Evolutionary conservation across 1,139 yeast species (phyloP), one percentile per base, ranked within the genome.

Genomic region (Hansenula lynferdii): DNA sequence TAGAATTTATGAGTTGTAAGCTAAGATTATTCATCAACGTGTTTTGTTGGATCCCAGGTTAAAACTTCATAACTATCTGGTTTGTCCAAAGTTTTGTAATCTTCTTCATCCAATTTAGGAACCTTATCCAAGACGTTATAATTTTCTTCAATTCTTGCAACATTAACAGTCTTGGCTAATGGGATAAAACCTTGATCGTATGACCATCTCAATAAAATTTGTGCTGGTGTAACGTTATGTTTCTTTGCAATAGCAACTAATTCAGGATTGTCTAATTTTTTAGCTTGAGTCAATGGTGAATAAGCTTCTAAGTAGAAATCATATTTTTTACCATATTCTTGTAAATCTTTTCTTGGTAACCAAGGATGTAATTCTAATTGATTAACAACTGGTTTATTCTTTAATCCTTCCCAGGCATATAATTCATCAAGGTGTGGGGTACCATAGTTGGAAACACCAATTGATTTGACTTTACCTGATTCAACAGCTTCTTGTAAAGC

Each of bases 141-240:
- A 52, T 65, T 63, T 54, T 69, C 51, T 49, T 69, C 47, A 54
- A 80, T 44, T 56, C 90, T 65, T 19, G 59, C 60, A 7, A 67
- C 58, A 6, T 75, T 77, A 36, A 69, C 71, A 3, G 87, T 71
- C 58, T 84, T 84, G 18, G 84, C 90, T 45, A 85, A 67, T n/a
- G 85, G 85, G 36, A 82, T 69, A 51, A 76, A 77, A 1, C 85
- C 85, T 31, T 38, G 41, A 19, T 26, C 34, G 17, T 34, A 51
- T 6, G 67, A 57, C 76, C 77, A 72, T 34, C 62, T 57, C 22
- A 69, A 45, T 39, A 71, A 54, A 18, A 69, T 58, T 43, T 70
- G 73, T 16, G 68, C 72, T 2, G 69, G 57, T 5, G 64, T 48
- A 34, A 60, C 62, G n/a, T 48, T 43, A 40, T 67, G 62, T 44